Evolutionary conservation across 305 asterid species (phyloP), one percentile per base, ranked within the genome.

Genomic region (Withania somnifera): DNA sequence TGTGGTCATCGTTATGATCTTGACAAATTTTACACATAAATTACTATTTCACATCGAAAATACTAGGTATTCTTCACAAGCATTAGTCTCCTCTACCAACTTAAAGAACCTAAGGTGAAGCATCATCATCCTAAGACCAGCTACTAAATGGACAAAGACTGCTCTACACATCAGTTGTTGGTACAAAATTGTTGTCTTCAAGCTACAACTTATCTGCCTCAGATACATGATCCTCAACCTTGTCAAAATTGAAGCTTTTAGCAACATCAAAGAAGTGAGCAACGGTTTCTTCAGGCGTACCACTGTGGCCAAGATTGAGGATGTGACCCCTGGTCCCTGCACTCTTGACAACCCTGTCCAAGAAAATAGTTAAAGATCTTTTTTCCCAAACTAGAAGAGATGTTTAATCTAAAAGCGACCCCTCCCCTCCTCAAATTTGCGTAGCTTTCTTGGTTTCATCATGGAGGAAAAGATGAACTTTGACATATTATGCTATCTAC

Each of bases 241-340:
- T 53, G 83, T 89, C 91, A 42, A 83, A 90, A 60, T 91, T 76
- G 68, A 93, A 86, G 90, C 92, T 94, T 85, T 91, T 94, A 11
- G 98, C 92, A 68, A 93, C 95, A 20, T 90, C 87, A 50, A 94
- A 93, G 90, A 96, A 94, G 87, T 96, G 98, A 60, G 97, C 92
- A 42, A 93, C 98, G 7, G 97, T 94, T 73, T 93, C 98, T 83
- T 94, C 98, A 0, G 97, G 99, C 6, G 98, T 90, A 77, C 98
- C 97, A 69, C 99, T 97, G 20, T 94, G 98, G 79, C 98, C 97
- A 78, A 94, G 90, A 89, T 94, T 94, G 80, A 94, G 97, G 66
- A 96, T 96, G 86, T 94, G 98, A 63, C 97, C 97, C 83, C 86
- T 90, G 8, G 81, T 86, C 80, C 97, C 99, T 11, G 98, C 97